phyloP scores from a whole-genome alignment of 352 stramenopile genomes.

The Globisporangium paddicum region DNA sequence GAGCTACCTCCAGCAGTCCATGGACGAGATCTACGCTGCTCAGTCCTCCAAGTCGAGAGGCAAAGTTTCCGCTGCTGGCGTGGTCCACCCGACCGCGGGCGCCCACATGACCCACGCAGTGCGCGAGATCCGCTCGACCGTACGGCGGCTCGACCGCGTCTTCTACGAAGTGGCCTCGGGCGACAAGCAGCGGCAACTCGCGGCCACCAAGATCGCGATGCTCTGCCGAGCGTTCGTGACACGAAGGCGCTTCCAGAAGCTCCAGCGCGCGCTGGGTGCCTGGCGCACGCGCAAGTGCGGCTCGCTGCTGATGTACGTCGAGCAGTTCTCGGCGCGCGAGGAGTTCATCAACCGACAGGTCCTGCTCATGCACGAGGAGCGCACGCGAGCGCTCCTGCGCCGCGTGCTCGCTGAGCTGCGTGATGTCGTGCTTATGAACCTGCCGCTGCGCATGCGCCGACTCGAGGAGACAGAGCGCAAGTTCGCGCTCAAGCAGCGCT shows the following conservation, averaged over 20 bases:
- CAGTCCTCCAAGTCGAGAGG: constrained; percentile 2
- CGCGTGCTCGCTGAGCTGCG: constrained; percentile 56
- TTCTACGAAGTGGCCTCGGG: constrained; percentile 73
- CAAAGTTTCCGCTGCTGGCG: background rate
- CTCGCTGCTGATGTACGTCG: constrained; percentile 39
- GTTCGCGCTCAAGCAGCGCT: constrained; percentile 40
- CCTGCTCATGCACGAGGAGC: constrained; percentile 32
- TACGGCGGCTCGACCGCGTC: constrained; percentile 63
- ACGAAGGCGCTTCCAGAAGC: constrained; percentile 37
- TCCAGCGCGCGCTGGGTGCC: constrained; percentile 36
- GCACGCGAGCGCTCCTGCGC: constrained; percentile 30
- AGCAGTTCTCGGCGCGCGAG: constrained; percentile 61
- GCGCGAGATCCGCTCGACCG: constrained; percentile 55
- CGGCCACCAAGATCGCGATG: constrained; percentile 61
- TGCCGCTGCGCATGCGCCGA: constrained; percentile 43
- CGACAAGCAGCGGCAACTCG: constrained; percentile 67
- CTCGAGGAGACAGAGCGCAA: constrained; percentile 51
- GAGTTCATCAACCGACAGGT: constrained; percentile 61
- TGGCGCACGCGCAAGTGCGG: constrained; percentile 47
- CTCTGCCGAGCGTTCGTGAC: constrained; percentile 46
- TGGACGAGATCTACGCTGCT: constrained; percentile 32
- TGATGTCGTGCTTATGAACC: constrained; percentile 65
- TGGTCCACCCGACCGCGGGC: constrained; percentile 26
- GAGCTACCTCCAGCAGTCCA: constrained; percentile 41
- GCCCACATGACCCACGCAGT: constrained; percentile 56